Percentiles rank a stretch among this genome's conserved stretches.
These are phyloP conservation scores for Athelia sp. DNA, from an alignment of 1,284 basidiomycete genomes.

Conservation along the genomic window DNA sequence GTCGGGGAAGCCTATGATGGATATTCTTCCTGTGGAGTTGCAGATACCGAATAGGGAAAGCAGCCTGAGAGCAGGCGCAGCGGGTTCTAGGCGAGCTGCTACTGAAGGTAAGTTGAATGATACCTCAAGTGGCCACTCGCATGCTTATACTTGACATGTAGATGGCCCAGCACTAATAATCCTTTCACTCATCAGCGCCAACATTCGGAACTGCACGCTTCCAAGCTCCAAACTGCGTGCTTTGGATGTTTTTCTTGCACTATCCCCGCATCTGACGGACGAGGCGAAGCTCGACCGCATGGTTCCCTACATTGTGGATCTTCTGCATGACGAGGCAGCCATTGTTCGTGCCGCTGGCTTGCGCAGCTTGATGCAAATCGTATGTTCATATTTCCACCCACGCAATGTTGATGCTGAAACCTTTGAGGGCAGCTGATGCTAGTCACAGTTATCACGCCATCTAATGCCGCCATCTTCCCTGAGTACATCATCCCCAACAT, in stretches of 20 bases:
- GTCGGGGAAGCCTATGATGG: constrained; percentile 38
- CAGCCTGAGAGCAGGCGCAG: constrained; percentile 36
- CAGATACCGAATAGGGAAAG: constrained; percentile 69
- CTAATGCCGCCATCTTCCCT: constrained; percentile 86
- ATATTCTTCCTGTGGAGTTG: constrained; percentile 72
- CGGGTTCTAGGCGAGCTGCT: constrained; percentile 47
- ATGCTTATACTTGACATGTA: constrained; percentile 19
- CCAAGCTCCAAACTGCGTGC: constrained; percentile 86
- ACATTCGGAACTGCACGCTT: constrained; percentile 84
- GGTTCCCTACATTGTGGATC: constrained; percentile 86
- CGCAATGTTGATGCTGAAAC: background rate
- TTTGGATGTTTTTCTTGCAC: constrained; percentile 83
- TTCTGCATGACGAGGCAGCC: constrained; percentile 82
- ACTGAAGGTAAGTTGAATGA: constrained; percentile 59
- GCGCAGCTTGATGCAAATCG: constrained; percentile 80
- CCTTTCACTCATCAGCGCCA: constrained; percentile 83
- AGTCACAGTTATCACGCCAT: constrained; percentile 85
- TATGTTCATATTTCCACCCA: constrained; percentile 34
- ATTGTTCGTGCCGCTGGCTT: constrained; percentile 78
- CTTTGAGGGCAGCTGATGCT: constrained; percentile 63
- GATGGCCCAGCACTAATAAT: constrained; percentile 81
- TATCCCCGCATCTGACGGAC: constrained; percentile 83
- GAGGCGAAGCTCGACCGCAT: constrained; percentile 95
- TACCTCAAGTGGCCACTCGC: constrained; percentile 36
- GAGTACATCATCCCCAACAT: constrained; percentile 96